Conservation (phyloP, 1,139 yeast genomes). For the Geotrichum restrictum region DNA sequence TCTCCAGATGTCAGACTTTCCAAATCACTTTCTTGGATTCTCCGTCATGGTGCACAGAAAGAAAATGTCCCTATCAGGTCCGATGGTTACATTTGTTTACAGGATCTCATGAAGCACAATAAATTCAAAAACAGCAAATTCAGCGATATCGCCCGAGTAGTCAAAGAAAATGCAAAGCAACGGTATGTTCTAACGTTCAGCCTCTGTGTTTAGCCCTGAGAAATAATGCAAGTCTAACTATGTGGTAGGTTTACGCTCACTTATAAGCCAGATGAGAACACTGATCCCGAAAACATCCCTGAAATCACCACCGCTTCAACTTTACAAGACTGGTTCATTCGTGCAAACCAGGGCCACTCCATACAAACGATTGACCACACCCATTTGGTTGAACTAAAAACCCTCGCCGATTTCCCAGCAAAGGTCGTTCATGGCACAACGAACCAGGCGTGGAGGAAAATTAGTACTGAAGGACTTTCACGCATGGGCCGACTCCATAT, state of each 20-base stretch:
- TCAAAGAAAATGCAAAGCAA: constrained; percentile 61
- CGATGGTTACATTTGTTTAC: constrained; percentile 61
- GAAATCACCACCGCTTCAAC: constrained; percentile 7
- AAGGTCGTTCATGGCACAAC: constrained; percentile 78
- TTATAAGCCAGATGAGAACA: constrained; percentile 14
- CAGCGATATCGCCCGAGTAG: constrained; percentile 60
- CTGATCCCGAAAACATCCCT: not conserved
- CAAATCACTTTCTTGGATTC: constrained; percentile 66
- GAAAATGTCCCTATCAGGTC: constrained; percentile 62
- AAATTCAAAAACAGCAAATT: constrained; percentile 55
- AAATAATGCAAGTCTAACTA: constrained; percentile 8
- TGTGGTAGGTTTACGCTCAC: constrained; percentile 16
- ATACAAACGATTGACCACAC: constrained; percentile 50
- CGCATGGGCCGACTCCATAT: constrained; percentile 78
- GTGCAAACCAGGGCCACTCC: constrained; percentile 95
- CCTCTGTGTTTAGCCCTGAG: constrained; percentile 24
- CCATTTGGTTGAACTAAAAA: constrained; percentile 37
- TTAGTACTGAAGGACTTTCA: constrained; percentile 54
- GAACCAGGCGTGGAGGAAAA: constrained; percentile 43
- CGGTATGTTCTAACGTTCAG: constrained; percentile 53
- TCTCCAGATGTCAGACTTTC: constrained; percentile 49
- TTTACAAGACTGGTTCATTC: constrained; percentile 43
- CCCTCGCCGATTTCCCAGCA: constrained; percentile 40
- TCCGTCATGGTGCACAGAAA: constrained; percentile 79
- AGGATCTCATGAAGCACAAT: constrained; percentile 53